Evolutionary conservation across 495 filamentous ascomycete genomes (phyloP), one percentile per base, ranked within the genome.

Genomic region (Amphirosellinia nigrospora): DNA sequence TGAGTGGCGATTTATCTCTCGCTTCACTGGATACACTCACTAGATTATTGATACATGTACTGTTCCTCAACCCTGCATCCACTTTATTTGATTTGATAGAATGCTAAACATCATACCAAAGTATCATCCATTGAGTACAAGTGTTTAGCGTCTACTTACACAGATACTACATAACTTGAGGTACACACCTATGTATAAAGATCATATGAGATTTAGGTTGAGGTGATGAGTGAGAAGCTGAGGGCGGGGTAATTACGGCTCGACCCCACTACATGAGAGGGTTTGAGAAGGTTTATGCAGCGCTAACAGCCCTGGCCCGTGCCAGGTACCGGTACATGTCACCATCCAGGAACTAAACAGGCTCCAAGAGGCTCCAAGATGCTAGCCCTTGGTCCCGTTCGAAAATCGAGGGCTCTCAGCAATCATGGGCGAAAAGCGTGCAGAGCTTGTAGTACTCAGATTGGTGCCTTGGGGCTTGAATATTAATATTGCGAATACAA

Each of bases 281-380:
- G 63, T 71, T 66, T 71, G 69, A 66, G 69, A 66, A 66, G 64
- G 69, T 71, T 71, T 71, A 52, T 66, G 69, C 69, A 58, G 61
- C 39, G 43, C 56, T 71, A 69, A 41, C 32, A 28, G 43, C 8
- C 52, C 41, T 53, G 7, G 15, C 38, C 30, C 15, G 9, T 6
- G 45, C 30, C 26, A 53, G 32, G 63, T 65, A 65, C 63, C 32
- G 46, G 63, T 65, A 65, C 63, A 65, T 64, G 41, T 48, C 61
- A 48, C 26, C 8, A 15, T 28, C 58, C 41, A 11, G 21, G 58
- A 41, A 43, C 58, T 61, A 61, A 15, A 23, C 36, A 61, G n/a
- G 36, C 9, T 5, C 58, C 34, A 36, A 21, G 56, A 39, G 38
- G n/a, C 26, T n/a, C n/a, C n/a, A n/a, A n/a, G n/a, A n/a, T n/a